These are phyloP conservation scores for Leccinum uliginosum DNA, from an alignment of 768 basidiomycete species.

Conservation along the genomic window DNA sequence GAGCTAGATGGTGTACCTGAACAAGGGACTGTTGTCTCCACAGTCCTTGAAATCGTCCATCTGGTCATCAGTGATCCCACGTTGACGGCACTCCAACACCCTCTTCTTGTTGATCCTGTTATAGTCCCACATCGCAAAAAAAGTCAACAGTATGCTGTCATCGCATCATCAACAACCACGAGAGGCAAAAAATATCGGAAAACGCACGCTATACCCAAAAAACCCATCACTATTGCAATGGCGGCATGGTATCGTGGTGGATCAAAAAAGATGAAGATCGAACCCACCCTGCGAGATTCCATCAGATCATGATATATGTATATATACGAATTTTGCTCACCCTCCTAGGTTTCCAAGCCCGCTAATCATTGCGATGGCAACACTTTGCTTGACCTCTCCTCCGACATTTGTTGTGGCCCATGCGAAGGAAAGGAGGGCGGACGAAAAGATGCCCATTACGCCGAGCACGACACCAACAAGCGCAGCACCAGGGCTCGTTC, in stretches of 20 bases:
- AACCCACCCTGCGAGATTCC: not conserved
- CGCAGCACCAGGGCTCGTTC: not conserved
- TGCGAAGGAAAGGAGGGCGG: not conserved
- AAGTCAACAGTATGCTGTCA: not conserved
- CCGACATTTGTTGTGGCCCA: not conserved
- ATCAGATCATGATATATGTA: not conserved
- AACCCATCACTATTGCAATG: not conserved
- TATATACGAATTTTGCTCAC: not conserved
- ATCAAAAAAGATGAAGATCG: not conserved
- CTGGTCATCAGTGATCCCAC: not conserved
- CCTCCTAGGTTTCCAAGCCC: not conserved
- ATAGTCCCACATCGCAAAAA: not conserved
- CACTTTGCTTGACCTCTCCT: not conserved
- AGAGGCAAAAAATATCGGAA: not conserved
- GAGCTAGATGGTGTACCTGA: not conserved
- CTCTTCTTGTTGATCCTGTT: not conserved
- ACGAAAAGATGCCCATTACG: not conserved
- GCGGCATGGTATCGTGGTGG: not conserved
- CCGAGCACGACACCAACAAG: not conserved
- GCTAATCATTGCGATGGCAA: not conserved
- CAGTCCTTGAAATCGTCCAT: not conserved
- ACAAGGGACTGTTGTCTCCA: not conserved
- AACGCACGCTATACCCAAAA: not conserved
- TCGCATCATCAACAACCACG: not conserved
- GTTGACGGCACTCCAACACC: not conserved